Evolutionary conservation across 306 rosid genomes (phyloP).

Genomic region (Canavalia ensiformis): DNA sequence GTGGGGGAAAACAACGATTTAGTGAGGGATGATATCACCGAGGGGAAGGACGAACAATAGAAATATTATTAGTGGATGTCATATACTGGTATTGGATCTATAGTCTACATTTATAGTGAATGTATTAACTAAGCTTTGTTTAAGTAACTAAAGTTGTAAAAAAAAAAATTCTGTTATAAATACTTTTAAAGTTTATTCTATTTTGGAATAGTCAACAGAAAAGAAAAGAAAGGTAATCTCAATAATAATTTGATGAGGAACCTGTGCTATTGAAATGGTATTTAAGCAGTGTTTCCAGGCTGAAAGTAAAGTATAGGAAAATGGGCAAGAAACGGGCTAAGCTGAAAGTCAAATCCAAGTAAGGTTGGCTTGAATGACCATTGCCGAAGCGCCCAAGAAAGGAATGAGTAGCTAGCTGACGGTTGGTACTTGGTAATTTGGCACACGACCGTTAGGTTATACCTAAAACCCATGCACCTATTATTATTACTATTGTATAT

Average conservation of each 20-base stretch:
- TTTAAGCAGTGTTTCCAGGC: background rate
- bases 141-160: background rate
- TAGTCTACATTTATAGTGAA: background rate
- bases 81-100: background rate
- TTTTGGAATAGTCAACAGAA: background rate
- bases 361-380: slow-evolving; percentile 4
- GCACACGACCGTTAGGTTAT: slow-evolving; percentile 67
- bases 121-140: background rate
- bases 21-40: too few species aligned
- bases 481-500: too few species aligned
- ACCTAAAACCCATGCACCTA: slow-evolving; percentile 50
- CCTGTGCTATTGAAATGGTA: background rate
- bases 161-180: background rate
- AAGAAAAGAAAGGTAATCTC: background rate
- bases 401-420: slow-evolving; percentile 40
- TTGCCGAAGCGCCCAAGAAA: slow-evolving; percentile 3
- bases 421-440: slow-evolving; percentile 37
- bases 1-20: too few species aligned
- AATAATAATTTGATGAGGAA: background rate
- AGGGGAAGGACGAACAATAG: background rate
- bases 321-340: slow-evolving; percentile 7
- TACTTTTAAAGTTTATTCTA: background rate
- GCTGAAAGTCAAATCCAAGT: slow-evolving; percentile 40
- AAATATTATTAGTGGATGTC: background rate
- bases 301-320: background rate